Evolutionary conservation across 1,139 yeast genomes (phyloP), one percentile per base, ranked within the genome.

Genomic region (Yamadazyma oceani): DNA sequence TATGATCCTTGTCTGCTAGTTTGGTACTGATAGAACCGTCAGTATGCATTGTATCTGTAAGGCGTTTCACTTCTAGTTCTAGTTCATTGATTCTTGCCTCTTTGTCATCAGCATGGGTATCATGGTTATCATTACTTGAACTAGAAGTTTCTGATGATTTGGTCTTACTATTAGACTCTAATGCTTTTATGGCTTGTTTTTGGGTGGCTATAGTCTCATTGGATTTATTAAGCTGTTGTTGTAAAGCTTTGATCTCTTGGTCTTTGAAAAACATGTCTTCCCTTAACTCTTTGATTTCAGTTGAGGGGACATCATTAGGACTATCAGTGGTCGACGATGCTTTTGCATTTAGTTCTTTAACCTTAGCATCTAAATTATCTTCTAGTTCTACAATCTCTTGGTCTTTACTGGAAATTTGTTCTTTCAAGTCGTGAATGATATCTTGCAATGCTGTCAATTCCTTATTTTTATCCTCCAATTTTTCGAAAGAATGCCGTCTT

Each of bases 351-450:
- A 38, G 31, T 21, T 43, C 43, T 21, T 31, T 40, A 7, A 37
- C 37, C 21, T 39, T 37, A 16, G 21, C 7, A 12, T 39, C 43
- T 15, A 34, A 34, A 13, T 34, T 37, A 15, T 39, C 41, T 31
- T 38, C 46, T 17, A 48, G 31, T 14, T 40, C 38, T 4, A 34
- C 33, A 11, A 47, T 39, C 13, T 46, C 48, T 29, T 45, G 36
- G 14, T 42, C 41, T 23, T 42, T 46, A 9, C 17, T 5, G 2
- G 28, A 16, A n/a, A 48, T 23, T 39, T 60, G 56, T 29, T 60
- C 58, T 32, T 51, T 47, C 36, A 64, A 52, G 5, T 55, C 56
- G 15, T 51, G 58, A 4, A 62, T 49, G 26, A 45, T 46, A 22
- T 46, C 46, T 24, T 39, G 40, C 9, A 42, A 25, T 24, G 36